phyloP scores from a whole-genome alignment of 2,329 filamentous ascomycete species.

The Rhytidhysteron rufulum region DNA sequence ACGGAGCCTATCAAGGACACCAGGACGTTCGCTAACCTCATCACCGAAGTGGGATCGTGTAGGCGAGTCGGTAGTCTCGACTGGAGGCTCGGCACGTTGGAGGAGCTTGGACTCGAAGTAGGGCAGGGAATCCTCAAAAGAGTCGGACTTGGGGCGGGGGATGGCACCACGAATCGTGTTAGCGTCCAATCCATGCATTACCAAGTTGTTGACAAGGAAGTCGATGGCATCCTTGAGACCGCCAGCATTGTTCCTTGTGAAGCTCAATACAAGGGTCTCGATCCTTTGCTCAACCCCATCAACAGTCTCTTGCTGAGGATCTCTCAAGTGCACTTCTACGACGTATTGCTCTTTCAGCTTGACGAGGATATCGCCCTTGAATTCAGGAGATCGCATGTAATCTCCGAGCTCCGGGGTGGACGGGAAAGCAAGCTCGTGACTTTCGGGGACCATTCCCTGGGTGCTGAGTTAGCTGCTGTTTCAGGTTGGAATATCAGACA shows the following conservation, averaged over 20 bases:
- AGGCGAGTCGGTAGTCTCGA: slow-evolving; percentile 76
- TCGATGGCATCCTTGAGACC: slow-evolving; percentile 95
- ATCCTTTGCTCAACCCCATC: slow-evolving; percentile 40
- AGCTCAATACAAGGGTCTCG: slow-evolving; percentile 52
- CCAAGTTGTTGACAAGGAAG: slow-evolving; percentile 80
- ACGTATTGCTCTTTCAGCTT: slow-evolving; percentile 91
- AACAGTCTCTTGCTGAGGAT: slow-evolving; percentile 38
- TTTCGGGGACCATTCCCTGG: slow-evolving; percentile 93
- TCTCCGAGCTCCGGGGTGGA: slow-evolving; percentile 71
- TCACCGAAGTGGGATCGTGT: slow-evolving; percentile 81
- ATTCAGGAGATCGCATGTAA: slow-evolving; percentile 78
- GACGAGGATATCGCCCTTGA: slow-evolving; percentile 71
- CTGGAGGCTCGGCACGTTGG: slow-evolving; percentile 79
- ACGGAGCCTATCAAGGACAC: slow-evolving; percentile 82
- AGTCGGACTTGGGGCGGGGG: slow-evolving; percentile 96
- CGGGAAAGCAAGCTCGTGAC: slow-evolving; percentile 83
- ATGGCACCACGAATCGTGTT: slow-evolving; percentile 85
- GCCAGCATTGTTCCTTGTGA: slow-evolving; percentile 95
- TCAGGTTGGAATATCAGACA: neutral
- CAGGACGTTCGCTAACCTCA: slow-evolving; percentile 70
- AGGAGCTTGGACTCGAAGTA: slow-evolving; percentile 97
- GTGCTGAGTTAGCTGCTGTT: slow-evolving; percentile 25
- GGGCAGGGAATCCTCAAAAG: slow-evolving; percentile 93
- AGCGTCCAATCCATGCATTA: slow-evolving; percentile 83
- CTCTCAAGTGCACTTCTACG: slow-evolving; percentile 74